Conservation (phyloP, 106 monocot species). For the Dendrobium officinale region DNA sequence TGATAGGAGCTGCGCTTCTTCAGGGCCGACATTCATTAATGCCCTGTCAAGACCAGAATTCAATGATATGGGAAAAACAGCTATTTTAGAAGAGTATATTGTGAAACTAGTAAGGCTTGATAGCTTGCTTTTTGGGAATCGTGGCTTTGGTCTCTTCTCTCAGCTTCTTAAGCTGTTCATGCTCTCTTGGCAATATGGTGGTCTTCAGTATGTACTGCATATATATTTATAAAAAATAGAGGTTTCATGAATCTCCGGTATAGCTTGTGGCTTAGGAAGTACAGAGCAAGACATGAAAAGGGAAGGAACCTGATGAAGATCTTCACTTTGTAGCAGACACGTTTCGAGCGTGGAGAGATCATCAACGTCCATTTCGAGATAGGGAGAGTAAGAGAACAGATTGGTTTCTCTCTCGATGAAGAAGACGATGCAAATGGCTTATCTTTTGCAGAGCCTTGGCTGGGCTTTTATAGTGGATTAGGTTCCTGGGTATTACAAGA, state of each 20-base stretch:
- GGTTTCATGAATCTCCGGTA: too few relatives aligned
- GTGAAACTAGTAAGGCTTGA: neutral
- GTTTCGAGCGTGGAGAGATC: neutral
- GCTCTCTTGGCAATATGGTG: constrained; percentile 19
- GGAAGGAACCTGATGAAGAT: constrained; percentile 10
- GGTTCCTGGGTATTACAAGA: too few relatives aligned
- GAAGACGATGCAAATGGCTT: neutral
- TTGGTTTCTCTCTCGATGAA: neutral
- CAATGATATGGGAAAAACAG: neutral
- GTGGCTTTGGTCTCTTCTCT: constrained; percentile 15
- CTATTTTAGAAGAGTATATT: too few relatives aligned
- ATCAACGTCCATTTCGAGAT: neutral
- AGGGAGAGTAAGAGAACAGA: neutral
- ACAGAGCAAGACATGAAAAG: neutral
- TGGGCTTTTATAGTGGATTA: too few relatives aligned
- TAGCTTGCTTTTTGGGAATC: constrained; percentile 10
- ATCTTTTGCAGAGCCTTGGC: neutral
- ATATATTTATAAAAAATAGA: too few relatives aligned
- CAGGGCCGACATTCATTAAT: constrained; percentile 28
- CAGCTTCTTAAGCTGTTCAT: constrained; percentile 16
- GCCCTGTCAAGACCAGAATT: constrained; percentile 4
- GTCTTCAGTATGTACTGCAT: constrained; percentile 21
- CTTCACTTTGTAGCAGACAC: constrained; percentile 13
- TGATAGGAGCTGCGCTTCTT: constrained; percentile 33
- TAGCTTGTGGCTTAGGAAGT: too few relatives aligned